Conservation (phyloP, 495 filamentous ascomycete genomes). For the Apiosordaria backusii region DNA sequence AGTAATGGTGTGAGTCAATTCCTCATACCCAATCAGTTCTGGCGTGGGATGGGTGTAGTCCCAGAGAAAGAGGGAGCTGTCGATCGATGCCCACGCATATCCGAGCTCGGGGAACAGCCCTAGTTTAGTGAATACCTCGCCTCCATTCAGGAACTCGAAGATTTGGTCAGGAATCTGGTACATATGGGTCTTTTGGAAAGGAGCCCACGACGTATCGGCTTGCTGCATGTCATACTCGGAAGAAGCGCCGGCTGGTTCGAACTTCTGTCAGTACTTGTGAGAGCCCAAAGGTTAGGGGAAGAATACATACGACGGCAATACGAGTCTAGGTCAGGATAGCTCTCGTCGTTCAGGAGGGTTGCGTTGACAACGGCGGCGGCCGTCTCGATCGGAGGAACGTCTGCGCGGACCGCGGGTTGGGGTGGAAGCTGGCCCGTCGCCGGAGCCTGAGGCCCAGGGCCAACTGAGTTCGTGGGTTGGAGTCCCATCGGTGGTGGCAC, state of each 20-base stretch:
- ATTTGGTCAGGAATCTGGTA: slow-evolving; percentile 85
- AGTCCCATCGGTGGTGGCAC: slow-evolving; percentile 6
- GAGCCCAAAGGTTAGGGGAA: neutral
- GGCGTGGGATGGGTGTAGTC: slow-evolving; percentile 88
- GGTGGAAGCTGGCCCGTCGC: slow-evolving; percentile 9
- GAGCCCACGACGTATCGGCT: slow-evolving; percentile 68
- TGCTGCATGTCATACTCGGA: slow-evolving; percentile 80
- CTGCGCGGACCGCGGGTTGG: slow-evolving; percentile 17
- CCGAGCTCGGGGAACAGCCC: slow-evolving; percentile 89
- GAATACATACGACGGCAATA: slow-evolving; percentile 70
- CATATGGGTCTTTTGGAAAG: slow-evolving; percentile 77
- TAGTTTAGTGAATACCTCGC: slow-evolving; percentile 80
- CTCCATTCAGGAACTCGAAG: slow-evolving; percentile 83
- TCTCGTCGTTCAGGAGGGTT: slow-evolving; percentile 65
- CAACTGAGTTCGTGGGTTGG: neutral
- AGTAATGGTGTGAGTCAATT: slow-evolving; percentile 78
- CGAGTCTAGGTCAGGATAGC: slow-evolving; percentile 84
- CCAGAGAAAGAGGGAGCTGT: slow-evolving; percentile 95
- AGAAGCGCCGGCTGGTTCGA: slow-evolving; percentile 63
- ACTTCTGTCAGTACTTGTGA: slow-evolving; percentile 7
- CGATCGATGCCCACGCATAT: slow-evolving; percentile 93
- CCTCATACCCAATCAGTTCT: slow-evolving; percentile 88
- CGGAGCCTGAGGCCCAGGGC: slow-evolving; percentile 10
- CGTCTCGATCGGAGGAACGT: slow-evolving; percentile 62
- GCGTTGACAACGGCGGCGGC: slow-evolving; percentile 82